These are phyloP conservation scores for Cystobasidium tubakii DNA, from an alignment of 768 basidiomycete genomes.

Conservation along the genomic window DNA sequence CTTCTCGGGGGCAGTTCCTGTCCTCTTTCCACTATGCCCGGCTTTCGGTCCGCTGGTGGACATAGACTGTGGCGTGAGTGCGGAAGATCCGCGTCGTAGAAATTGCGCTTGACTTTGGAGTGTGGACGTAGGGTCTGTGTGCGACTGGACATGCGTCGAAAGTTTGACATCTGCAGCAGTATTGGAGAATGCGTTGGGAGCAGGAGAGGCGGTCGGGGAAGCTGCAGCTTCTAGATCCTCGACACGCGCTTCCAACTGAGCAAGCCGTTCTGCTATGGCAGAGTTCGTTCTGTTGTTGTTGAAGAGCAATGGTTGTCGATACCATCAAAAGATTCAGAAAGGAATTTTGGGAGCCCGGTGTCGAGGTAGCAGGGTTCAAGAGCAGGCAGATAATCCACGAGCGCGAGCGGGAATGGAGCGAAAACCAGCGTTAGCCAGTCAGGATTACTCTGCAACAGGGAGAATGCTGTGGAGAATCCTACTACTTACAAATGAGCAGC, in stretches of 20 bases:
- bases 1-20: too few relatives aligned
- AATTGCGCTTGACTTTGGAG: background rate
- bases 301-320: background rate
- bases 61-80: too few relatives aligned
- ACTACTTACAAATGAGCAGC: background rate
- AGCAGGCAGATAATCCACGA: too few relatives aligned
- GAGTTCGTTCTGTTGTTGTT: background rate
- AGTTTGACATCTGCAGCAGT: too few relatives aligned
- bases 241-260: slow-evolving; percentile 4
- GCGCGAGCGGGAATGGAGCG: too few relatives aligned
- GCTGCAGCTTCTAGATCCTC: slow-evolving; percentile 13
- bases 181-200: background rate
- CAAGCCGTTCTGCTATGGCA: slow-evolving; percentile 5
- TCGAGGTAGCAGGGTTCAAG: too few relatives aligned
- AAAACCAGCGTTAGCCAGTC: background rate
- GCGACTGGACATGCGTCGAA: background rate
- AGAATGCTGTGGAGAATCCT: background rate
- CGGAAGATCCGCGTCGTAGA: too few relatives aligned
- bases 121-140: background rate
- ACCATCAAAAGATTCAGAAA: too few relatives aligned
- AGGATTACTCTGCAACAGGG: too few relatives aligned
- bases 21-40: too few relatives aligned
- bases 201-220: background rate
- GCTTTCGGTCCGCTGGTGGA: too few relatives aligned
- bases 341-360: too few relatives aligned